phyloP scores from a whole-genome alignment of 2,329 filamentous ascomycete genomes.

The Neurospora sp. region DNA sequence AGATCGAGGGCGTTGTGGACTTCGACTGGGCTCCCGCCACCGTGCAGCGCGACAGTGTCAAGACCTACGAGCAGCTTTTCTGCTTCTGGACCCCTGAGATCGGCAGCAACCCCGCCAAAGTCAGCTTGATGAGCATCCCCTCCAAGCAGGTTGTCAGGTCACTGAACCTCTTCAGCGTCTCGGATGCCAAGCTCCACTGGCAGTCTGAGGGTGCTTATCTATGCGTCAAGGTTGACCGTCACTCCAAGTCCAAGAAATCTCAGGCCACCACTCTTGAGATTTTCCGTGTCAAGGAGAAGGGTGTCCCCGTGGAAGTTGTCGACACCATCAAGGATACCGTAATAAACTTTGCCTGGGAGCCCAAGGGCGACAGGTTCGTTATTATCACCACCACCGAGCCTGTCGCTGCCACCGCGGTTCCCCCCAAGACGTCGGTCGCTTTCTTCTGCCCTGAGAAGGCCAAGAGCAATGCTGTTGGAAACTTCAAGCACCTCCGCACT shows the following conservation, averaged over 20 bases:
- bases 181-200: constrained; percentile 97
- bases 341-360: constrained; percentile 99
- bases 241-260: constrained; percentile 99
- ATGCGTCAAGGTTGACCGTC: constrained; percentile 96
- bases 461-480: constrained; percentile 71
- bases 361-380: constrained; percentile 93
- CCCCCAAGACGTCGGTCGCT: constrained; percentile 85
- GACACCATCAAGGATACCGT: constrained; percentile 97
- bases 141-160: constrained; percentile 91
- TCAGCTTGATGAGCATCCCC: constrained; percentile 90
- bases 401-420: constrained; percentile 64
- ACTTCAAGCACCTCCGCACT: constrained; percentile 93
- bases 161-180: constrained; percentile 95
- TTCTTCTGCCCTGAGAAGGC: constrained; percentile 97
- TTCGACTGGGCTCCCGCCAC: constrained; percentile 94
- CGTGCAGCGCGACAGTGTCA: constrained; percentile 72
- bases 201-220: constrained; percentile 90
- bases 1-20: constrained; percentile 93
- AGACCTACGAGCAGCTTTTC: constrained; percentile 89
- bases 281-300: constrained; percentile 95
- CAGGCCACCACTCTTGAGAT: constrained; percentile 96
- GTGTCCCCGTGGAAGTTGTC: constrained; percentile 94
- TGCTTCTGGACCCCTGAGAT: constrained; percentile 99
- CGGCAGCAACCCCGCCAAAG: constrained; percentile 94
- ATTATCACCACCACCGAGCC: constrained; percentile 92